phyloP scores from a whole-genome alignment of 192 early-diverging fungal species.

The Anaeromyces robustus region DNA sequence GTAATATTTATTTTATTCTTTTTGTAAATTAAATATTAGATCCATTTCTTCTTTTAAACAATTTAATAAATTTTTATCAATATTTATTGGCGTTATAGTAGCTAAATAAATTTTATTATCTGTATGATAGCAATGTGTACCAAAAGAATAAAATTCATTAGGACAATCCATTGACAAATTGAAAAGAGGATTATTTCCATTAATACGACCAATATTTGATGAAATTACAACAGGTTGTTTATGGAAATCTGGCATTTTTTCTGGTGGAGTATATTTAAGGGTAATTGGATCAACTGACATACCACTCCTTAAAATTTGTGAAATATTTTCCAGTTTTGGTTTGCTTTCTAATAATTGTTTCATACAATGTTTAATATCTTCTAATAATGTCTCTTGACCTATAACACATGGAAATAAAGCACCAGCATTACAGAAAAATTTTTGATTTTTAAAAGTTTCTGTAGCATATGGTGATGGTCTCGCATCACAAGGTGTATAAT shows the following conservation, averaged over 20 bases:
- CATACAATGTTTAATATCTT: background rate
- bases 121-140: background rate
- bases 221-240: background rate
- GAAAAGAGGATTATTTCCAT: background rate
- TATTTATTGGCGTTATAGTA: background rate
- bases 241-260: background rate
- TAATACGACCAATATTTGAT: background rate
- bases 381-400: background rate
- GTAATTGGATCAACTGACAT: background rate
- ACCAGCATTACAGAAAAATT: background rate
- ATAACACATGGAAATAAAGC: background rate
- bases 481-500: background rate
- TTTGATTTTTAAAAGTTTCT: background rate
- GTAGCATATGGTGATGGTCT: background rate
- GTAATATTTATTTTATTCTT: too few relatives aligned
- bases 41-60: background rate
- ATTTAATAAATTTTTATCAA: background rate
- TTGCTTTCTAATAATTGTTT: background rate
- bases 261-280: background rate
- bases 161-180: background rate
- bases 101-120: background rate
- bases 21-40: background rate
- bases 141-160: background rate
- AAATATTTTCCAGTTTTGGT: background rate
- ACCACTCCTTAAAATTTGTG: background rate